phyloP scores from a whole-genome alignment of 139 green algal genomes.

The Choricystis sp. region DNA sequence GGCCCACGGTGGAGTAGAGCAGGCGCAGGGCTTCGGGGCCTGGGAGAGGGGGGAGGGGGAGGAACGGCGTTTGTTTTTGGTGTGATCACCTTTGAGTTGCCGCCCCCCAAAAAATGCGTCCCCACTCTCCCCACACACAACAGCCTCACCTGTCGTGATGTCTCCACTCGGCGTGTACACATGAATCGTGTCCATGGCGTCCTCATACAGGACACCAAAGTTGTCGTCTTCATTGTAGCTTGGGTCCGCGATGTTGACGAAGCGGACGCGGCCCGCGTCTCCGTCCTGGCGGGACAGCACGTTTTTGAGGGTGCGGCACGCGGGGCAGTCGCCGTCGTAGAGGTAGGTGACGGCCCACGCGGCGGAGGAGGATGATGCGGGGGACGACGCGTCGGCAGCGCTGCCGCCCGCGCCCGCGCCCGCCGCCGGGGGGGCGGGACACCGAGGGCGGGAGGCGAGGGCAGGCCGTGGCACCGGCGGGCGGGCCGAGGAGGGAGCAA shows the following conservation, averaged over 20 bases:
- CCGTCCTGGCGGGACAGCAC: constrained; percentile 25
- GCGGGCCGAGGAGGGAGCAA: too few relatives aligned
- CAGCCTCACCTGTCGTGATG: too few relatives aligned
- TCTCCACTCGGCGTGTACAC: constrained; percentile 36
- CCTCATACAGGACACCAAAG: constrained; percentile 27
- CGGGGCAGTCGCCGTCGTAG: constrained; percentile 38
- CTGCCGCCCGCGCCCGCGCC: too few relatives aligned
- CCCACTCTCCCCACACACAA: constrained; percentile 38
- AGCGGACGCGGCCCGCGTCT: constrained; percentile 13
- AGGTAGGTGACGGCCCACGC: constrained; percentile 33
- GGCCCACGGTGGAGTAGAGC: constrained; percentile 43
- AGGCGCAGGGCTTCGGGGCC: constrained; percentile 40
- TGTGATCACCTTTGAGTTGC: too few relatives aligned
- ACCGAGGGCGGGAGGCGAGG: too few relatives aligned
- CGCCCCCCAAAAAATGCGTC: too few relatives aligned
- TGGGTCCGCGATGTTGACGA: constrained; percentile 27
- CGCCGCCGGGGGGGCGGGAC: too few relatives aligned
- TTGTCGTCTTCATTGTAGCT: constrained; percentile 20
- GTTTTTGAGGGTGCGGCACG: constrained; percentile 28
- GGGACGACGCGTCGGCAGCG: too few relatives aligned
- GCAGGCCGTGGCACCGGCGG: too few relatives aligned
- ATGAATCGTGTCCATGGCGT: constrained; percentile 63
- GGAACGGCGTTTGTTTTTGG: too few relatives aligned
- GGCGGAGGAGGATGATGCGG: not conserved
- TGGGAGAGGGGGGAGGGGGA: too few relatives aligned